Base-by-base conservation (phyloP, 2,329 filamentous ascomycete genomes). In the Kalaharituber pfeilii region DNA sequence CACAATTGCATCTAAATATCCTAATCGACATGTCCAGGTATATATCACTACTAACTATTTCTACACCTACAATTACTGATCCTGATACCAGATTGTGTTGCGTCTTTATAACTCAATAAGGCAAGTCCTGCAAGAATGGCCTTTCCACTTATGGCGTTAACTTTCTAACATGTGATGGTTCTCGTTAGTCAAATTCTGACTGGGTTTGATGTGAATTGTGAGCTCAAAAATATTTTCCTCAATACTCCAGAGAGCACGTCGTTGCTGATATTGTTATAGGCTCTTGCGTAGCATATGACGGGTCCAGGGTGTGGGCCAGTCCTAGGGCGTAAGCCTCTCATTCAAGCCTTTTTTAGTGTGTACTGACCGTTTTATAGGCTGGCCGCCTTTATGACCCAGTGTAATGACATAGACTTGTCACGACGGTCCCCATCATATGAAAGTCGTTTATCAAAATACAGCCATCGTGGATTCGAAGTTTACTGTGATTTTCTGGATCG, bases 181-280 rank as follows among this genome's bases (percentile, higher is more conserved):
- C 33, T 93, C 0, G 70, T 93, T 47, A 82, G 84, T 1, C 84
- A 93, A 66, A 88, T 94, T 30, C 73, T 94, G 24, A 86, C 86
- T 2, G 86, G 86, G 0, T 94, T 94, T 62, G 86, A 93, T 62
- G 86, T 94, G 50, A 86, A 91, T 65, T 87, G 82, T 65, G 82
- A 52, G 20, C 24, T 22, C 20, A 18, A 42, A 51, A 20, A 42
- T 2, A n/a, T n/a, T n/a, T n/a, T n/a, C n/a, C n/a, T n/a, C n/a
- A n/a, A n/a, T n/a, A n/a, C n/a, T n/a, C n/a, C n/a, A n/a, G n/a
- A n/a, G n/a, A n/a, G n/a, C n/a, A n/a, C n/a, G n/a, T n/a, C n/a
- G 6, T 24, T 52, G 42, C 20, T 13, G 36, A 25, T 13, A 18
- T 22, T 6, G 25, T 15, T 22, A 20, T 24, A 52, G 51, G 51